Conservation (phyloP, 2,329 filamentous ascomycete genomes). For the Fusarium papillatum region DNA sequence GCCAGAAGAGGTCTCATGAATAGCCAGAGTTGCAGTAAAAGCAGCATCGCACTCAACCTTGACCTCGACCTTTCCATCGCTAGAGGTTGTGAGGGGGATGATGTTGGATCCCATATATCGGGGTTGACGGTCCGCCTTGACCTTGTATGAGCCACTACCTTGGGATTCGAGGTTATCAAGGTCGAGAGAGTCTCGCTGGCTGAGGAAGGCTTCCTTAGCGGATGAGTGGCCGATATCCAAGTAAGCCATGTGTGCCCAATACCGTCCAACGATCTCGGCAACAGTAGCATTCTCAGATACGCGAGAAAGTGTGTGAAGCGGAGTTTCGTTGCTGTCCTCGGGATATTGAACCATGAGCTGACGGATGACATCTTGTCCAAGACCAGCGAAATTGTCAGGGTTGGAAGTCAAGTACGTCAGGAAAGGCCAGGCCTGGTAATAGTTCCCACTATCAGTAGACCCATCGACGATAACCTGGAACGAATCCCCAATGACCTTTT, state of each 20-base stretch:
- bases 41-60: not conserved
- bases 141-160: not conserved
- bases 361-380: not conserved
- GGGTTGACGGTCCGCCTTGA: not conserved
- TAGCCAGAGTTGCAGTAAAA: not conserved
- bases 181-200: not conserved
- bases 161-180: not conserved
- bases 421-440: not conserved
- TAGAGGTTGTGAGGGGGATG: not conserved
- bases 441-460: not conserved
- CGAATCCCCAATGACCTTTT: not conserved
- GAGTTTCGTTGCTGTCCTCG: not conserved
- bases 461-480: not conserved
- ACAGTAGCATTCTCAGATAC: not conserved
- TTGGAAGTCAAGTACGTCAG: not conserved
- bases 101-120: constrained; percentile 2
- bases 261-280: not conserved
- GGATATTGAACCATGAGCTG: constrained; percentile 1
- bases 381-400: not conserved
- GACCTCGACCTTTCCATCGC: not conserved
- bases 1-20: not conserved
- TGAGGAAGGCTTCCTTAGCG: not conserved
- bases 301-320: not conserved
- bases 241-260: constrained; percentile 2
- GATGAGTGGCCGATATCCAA: not conserved